A percentile compares a stretch with the other conserved stretches of the same genome.
Conservation (phyloP, 352 stramenopile species). For the Aphanomyces invadans region DNA sequence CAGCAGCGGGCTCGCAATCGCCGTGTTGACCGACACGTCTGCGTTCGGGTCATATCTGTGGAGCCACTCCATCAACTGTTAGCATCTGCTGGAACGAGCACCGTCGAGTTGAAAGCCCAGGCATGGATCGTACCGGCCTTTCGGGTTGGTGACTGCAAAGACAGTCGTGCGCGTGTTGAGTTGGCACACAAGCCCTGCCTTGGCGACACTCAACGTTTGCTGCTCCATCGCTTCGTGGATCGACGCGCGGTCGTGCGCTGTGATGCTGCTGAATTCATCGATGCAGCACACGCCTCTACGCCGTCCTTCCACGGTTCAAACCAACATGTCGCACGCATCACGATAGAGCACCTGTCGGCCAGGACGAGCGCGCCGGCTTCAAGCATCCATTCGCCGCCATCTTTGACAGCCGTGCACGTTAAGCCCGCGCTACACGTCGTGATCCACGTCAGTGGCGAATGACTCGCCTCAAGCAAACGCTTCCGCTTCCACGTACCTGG, state of each 20-base stretch:
- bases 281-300: conserved; percentile 92
- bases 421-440: conserved; percentile 84
- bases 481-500: no score
- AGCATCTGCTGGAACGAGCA: no score
- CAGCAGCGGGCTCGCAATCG: conserved; percentile 92
- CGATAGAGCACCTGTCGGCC: conserved; percentile 55
- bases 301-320: no score
- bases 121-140: conserved; percentile 58
- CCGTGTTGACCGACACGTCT: conserved; percentile 92
- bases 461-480: no score
- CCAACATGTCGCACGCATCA: no score
- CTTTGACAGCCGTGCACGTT: conserved; percentile 95
- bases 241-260: conserved; percentile 85
- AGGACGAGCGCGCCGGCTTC: conserved; percentile 93
- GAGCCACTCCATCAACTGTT: no score
- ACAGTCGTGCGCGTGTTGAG: conserved; percentile 93
- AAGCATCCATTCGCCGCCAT: conserved; percentile 93
- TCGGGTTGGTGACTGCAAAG: conserved; percentile 94
- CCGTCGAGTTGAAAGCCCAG: no score
- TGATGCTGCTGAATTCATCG: conserved; percentile 96
- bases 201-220: conserved; percentile 95
- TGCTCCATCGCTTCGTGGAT: conserved; percentile 99
- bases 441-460: no score
- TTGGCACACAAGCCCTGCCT: conserved; percentile 96
- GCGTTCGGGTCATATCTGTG: conserved; percentile 74